These are phyloP conservation scores for Zizania latifolia DNA, from an alignment of 176 grass and related monocot species.

Conservation along the genomic window DNA sequence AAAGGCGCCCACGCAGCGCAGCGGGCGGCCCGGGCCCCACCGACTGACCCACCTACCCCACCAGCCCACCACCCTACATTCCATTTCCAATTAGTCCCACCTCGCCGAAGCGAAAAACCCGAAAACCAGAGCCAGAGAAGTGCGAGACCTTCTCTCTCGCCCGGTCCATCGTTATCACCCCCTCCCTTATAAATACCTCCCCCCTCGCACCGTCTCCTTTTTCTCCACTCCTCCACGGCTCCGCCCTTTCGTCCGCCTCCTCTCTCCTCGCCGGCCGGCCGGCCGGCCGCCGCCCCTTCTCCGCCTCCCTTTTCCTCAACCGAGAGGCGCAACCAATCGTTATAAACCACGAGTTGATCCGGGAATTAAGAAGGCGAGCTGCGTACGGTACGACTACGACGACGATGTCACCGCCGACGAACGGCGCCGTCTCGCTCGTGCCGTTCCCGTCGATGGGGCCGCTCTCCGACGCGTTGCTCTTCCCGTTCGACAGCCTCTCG, in stretches of 20 bases:
- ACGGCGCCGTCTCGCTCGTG: conserved; percentile 27
- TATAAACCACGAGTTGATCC: not conserved
- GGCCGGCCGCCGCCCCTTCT: too few species aligned
- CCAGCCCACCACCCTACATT: not conserved
- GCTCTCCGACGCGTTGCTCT: conserved; percentile 21
- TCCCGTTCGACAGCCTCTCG: conserved; percentile 32
- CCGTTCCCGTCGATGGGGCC: conserved; percentile 1
- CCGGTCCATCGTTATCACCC: conserved; percentile 28
- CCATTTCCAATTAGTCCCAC: not conserved
- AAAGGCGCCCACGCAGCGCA: conserved; percentile 5
- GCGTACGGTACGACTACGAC: too few species aligned
- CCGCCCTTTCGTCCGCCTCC: conserved; percentile 32
- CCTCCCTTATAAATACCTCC: conserved; percentile 29
- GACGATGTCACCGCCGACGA: conserved; percentile 52
- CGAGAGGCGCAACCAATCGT: too few species aligned
- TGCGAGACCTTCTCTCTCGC: not conserved
- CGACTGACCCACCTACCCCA: conserved; percentile 25
- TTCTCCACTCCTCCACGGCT: conserved; percentile 6
- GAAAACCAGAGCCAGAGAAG: conserved; percentile 6
- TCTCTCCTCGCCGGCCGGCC: conserved; percentile 21
- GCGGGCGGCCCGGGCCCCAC: conserved; percentile 8
- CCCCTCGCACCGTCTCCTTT: not conserved
- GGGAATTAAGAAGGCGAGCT: not conserved
- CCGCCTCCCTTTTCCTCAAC: not conserved
- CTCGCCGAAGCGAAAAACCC: not conserved